These are phyloP conservation scores for Dimargaris cristalligena DNA, from an alignment of 192 early-diverging fungal species.

Conservation along the genomic window DNA sequence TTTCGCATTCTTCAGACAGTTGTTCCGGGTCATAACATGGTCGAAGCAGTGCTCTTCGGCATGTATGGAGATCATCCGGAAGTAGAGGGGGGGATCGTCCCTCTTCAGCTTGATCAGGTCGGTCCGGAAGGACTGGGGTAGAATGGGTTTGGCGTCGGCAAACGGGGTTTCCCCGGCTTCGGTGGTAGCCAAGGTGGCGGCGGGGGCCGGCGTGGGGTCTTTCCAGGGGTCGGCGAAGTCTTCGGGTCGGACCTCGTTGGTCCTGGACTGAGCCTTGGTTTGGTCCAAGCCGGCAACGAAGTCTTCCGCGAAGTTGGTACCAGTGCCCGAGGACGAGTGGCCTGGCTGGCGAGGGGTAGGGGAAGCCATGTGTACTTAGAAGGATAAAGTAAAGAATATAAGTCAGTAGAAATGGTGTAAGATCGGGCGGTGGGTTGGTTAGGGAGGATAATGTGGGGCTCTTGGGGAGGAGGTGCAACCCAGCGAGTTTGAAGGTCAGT, in stretches of 20 bases:
- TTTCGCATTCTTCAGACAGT: background rate
- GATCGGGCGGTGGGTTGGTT: too few species aligned
- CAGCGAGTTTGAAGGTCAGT: too few species aligned
- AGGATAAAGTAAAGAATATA: too few species aligned
- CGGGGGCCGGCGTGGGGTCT: background rate
- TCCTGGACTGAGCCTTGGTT: background rate
- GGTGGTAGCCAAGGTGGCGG: background rate
- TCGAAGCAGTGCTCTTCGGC: background rate
- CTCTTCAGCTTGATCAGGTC: background rate
- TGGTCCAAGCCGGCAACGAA: background rate
- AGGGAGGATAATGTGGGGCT: too few species aligned
- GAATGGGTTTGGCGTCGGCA: background rate
- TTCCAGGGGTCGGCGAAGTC: background rate
- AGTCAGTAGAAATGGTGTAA: too few species aligned
- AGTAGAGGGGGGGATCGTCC: background rate
- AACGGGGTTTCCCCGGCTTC: too few species aligned
- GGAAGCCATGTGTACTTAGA: too few species aligned
- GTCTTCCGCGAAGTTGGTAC: background rate
- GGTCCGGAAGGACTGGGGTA: background rate
- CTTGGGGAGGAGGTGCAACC: too few species aligned
- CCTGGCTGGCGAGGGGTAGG: too few species aligned
- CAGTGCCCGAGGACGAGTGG: too few species aligned
- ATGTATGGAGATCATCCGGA: background rate
- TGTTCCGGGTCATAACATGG: background rate
- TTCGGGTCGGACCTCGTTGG: background rate